Evolutionary conservation across 495 filamentous ascomycete species (phyloP).

Genomic region (Trichoderma virens): DNA sequence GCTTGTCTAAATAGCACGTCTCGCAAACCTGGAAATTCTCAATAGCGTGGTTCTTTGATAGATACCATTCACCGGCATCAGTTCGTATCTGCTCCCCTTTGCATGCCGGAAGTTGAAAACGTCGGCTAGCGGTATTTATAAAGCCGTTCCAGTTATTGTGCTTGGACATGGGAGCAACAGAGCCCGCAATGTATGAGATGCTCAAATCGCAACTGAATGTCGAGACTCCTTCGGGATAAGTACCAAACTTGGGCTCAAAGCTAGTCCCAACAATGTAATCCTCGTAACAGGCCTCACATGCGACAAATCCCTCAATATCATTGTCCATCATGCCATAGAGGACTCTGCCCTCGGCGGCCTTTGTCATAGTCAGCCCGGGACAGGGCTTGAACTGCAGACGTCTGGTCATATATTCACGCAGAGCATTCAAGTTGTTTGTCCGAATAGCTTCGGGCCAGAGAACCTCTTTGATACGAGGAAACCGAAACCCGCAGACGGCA

Average conservation of each 20-base stretch:
- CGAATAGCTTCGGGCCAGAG: constrained; percentile 7
- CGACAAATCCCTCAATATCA: constrained; percentile 11
- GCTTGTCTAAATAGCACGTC: constrained; percentile 17
- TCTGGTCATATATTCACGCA: constrained; percentile 15
- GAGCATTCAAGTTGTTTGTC: constrained; percentile 11
- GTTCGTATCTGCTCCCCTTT: constrained; percentile 10
- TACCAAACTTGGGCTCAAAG: constrained; percentile 5
- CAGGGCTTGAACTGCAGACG: constrained; percentile 15
- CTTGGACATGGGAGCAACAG: not conserved
- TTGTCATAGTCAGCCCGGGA: constrained; percentile 3
- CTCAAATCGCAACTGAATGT: not conserved
- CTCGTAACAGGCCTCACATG: constrained; percentile 18
- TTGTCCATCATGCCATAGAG: constrained; percentile 11
- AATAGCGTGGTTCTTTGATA: constrained; percentile 9
- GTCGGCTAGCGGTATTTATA: not conserved
- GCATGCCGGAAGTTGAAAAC: constrained; percentile 5
- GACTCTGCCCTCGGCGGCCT: not conserved
- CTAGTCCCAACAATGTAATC: constrained; percentile 14
- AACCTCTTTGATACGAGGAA: constrained; percentile 3
- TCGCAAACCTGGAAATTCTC: constrained; percentile 15
- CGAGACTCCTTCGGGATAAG: not conserved
- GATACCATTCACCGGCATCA: constrained; percentile 12
- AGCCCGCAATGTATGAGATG: not conserved
- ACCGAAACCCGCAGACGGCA: constrained; percentile 14
- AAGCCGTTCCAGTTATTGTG: constrained; percentile 7